Base-by-base conservation (phyloP, 2,329 filamentous ascomycete species). In the Fusarium transvaalense region DNA sequence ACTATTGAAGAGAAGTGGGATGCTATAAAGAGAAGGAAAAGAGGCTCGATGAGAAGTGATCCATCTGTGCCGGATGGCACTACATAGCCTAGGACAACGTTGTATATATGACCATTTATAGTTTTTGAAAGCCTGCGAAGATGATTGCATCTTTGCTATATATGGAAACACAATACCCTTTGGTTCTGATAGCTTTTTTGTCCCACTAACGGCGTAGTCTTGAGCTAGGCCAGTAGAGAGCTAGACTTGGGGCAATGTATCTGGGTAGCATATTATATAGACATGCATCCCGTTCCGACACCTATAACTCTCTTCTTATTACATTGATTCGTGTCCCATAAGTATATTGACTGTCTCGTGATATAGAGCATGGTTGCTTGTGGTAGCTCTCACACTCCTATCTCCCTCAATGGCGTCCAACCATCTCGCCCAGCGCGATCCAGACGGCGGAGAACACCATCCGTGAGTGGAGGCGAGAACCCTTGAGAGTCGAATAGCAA, bases 401-500 rank as follows among this genome's bases (percentile, higher is more conserved):
- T 92, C 85, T 0, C 75, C 74, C 75, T 93, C 91, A 52, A 94
- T 85, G 1, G 92, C 91, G 31, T 88, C 83, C 8, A 93, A 82
- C 92, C 92, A 94, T 45, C 79, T 82, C 29, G 84, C 85, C 89
- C 90, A 93, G 9, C 92, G 83, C 63, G 83, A 88, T 2, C 87
- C 88, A 3, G 85, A 82, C 65, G 89, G 85, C 0, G 89, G 85
- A 25, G 88, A 86, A 1, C 87, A 85, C 89, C 91, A 93, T 23
- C 86, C 86, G 21, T 89, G 82, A 67, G 91, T 89, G 17, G 88
- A 86, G 50, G 86, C 84, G 34, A 92, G 79, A 19, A 93, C 86
- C 3, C 87, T 86, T n/a, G 85, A 83, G 62, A 94, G 80, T 2
- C 92, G 85, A 19, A 94, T 75, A 15, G 92, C 85, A 84, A 92